These are phyloP conservation scores for Aspergillus sp. DNA, from an alignment of 2,329 filamentous ascomycete species.

Conservation along the genomic window DNA sequence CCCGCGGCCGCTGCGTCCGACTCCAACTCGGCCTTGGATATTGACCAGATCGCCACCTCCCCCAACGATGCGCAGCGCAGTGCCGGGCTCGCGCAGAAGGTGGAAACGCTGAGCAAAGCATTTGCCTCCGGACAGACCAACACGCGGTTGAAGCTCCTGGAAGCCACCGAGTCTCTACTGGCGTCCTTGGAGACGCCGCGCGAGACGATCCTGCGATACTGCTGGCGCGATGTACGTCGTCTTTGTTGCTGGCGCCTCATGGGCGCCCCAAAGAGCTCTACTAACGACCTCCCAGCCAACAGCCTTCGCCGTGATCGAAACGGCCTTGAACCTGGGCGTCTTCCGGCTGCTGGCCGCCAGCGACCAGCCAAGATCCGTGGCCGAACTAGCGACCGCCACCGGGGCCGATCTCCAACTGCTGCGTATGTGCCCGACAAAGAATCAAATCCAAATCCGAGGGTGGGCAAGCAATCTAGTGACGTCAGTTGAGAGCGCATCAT, in stretches of 20 bases:
- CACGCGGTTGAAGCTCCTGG: constrained; percentile 22
- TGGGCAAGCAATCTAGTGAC: background rate
- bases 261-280: background rate
- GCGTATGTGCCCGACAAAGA: background rate
- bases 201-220: constrained; percentile 27
- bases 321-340: constrained; percentile 13
- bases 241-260: background rate
- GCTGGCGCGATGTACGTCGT: constrained; percentile 24
- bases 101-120: constrained; percentile 14
- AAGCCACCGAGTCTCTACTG: constrained; percentile 25
- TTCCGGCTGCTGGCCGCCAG: constrained; percentile 8
- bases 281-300: constrained; percentile 5
- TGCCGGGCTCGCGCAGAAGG: constrained; percentile 16
- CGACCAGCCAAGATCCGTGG: constrained; percentile 11
- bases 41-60: constrained; percentile 1
- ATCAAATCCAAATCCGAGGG: too few species aligned
- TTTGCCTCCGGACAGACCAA: constrained; percentile 11
- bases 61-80: constrained; percentile 19
- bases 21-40: background rate
- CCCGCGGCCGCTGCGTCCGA: background rate
- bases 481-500: constrained; percentile 10
- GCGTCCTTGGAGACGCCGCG: constrained; percentile 28
- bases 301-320: constrained; percentile 14
- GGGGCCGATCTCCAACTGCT: constrained; percentile 12
- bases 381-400: constrained; percentile 9